phyloP scores from a whole-genome alignment of 2,329 filamentous ascomycete species.

The Fusarium verticillioides region DNA sequence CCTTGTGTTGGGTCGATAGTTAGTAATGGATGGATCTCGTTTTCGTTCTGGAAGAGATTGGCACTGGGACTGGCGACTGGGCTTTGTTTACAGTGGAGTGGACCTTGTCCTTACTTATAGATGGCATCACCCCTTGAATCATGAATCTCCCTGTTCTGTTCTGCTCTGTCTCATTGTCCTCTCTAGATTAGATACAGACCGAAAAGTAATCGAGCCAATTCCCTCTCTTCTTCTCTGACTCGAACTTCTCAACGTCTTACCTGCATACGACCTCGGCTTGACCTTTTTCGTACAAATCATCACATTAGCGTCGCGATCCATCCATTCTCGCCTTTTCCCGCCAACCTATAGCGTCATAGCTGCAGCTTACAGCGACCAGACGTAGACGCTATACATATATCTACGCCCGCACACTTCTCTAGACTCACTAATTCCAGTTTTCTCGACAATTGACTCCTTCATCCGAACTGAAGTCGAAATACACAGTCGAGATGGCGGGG shows the following conservation, averaged over 20 bases:
- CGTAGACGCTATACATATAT: conserved; percentile 5
- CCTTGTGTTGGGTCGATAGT: conserved; percentile 7
- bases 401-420: conserved; percentile 7
- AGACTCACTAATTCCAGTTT: neutral
- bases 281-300: conserved; percentile 12
- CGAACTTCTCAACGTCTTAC: neutral
- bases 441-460: neutral
- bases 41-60: conserved; percentile 14
- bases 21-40: conserved; percentile 30
- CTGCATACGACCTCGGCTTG: conserved; percentile 17
- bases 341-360: conserved; percentile 40
- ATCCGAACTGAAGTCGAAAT: neutral
- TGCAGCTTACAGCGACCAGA: conserved; percentile 15
- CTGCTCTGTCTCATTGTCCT: neutral
- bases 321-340: conserved; percentile 4
- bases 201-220: conserved; percentile 2
- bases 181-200: neutral
- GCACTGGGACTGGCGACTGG: neutral
- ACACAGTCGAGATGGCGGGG: conserved; percentile 51
- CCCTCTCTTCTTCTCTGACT: conserved; percentile 3
- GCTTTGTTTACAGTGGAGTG: neutral
- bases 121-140: conserved; percentile 31
- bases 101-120: conserved; percentile 32
- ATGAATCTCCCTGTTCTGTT: neutral
- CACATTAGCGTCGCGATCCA: conserved; percentile 29